A percentile compares a stretch with the other conserved stretches of the same genome.
Evolutionary conservation across 2,329 filamentous ascomycete species (phyloP).

Genomic region (Fusarium azukiicola): DNA sequence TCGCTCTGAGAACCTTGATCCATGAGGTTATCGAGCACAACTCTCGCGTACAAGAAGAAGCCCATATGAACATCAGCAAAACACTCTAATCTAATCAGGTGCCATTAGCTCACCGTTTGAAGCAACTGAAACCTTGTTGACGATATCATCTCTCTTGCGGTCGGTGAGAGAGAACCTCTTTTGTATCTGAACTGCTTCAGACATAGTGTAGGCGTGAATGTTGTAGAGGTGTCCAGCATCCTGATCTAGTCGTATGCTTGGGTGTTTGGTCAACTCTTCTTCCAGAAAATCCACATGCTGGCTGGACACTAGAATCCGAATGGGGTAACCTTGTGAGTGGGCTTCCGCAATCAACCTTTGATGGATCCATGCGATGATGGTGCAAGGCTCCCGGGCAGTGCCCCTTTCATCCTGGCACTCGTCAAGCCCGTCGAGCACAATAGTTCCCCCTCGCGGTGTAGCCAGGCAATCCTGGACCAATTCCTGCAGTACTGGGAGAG

Average conservation of each 20-base stretch:
- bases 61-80: neutral
- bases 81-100: too few species aligned
- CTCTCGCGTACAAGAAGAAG: neutral
- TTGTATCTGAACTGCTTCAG: neutral
- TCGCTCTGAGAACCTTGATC: neutral
- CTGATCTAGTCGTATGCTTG: neutral
- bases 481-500: neutral
- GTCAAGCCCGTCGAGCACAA: neutral
- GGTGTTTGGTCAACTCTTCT: neutral
- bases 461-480: neutral
- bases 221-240: neutral
- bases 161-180: neutral
- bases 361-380: neutral
- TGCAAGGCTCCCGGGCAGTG: neutral
- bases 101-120: neutral
- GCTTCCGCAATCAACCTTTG: neutral
- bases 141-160: neutral
- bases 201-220: neutral
- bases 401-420: neutral
- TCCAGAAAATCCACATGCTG: neutral
- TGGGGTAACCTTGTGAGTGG: too few species aligned
- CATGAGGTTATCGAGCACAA: neutral
- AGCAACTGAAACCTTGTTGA: neutral
- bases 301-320: neutral
- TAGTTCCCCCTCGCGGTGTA: neutral